Percentiles rank a stretch among this genome's conserved stretches.
Evolutionary conservation across 2,329 filamentous ascomycete species (phyloP).

Genomic region (Ceratocystis diversiconidia): DNA sequence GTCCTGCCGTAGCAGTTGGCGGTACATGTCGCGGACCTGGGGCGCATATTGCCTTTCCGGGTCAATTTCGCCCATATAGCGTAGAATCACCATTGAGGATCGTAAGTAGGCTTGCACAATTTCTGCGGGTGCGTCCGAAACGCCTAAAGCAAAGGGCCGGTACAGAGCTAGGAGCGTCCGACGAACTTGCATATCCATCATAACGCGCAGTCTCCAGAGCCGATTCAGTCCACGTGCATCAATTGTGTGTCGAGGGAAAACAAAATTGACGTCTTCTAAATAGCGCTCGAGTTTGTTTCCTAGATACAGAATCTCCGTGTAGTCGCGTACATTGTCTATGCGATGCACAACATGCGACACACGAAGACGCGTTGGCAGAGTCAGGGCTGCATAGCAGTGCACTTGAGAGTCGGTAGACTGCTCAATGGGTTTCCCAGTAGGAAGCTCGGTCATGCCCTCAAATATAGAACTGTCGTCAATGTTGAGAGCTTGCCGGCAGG

Average conservation of each 20-base stretch:
- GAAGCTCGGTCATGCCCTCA: conserved; percentile 35
- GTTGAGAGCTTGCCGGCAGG: conserved; percentile 39
- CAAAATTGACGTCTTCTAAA: conserved; percentile 40
- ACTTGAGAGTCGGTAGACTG: conserved; percentile 39
- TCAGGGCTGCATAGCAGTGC: conserved; percentile 40
- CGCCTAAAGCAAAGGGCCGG: conserved; percentile 40
- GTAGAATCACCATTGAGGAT: conserved; percentile 41
- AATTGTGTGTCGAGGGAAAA: conserved; percentile 34
- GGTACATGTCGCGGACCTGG: conserved; percentile 38
- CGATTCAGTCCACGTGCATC: conserved; percentile 34
- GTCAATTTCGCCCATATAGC: conserved; percentile 41
- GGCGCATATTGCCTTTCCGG: conserved; percentile 33
- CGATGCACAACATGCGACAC: conserved; percentile 37
- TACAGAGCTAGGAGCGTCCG: conserved; percentile 39
- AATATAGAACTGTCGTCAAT: conserved; percentile 38
- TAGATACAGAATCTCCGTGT: conserved; percentile 38
- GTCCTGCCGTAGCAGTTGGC: conserved; percentile 39
- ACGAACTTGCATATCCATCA: conserved; percentile 41
- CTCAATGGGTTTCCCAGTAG: conserved; percentile 36
- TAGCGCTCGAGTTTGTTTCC: conserved; percentile 39
- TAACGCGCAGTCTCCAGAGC: conserved; percentile 37
- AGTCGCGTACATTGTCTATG: conserved; percentile 39
- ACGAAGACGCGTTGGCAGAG: conserved; percentile 35
- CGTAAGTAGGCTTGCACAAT: conserved; percentile 39
- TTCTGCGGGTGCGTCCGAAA: conserved; percentile 35